Conservation (phyloP, 1,284 basidiomycete genomes). For the Ceratobasidium sp. region DNA sequence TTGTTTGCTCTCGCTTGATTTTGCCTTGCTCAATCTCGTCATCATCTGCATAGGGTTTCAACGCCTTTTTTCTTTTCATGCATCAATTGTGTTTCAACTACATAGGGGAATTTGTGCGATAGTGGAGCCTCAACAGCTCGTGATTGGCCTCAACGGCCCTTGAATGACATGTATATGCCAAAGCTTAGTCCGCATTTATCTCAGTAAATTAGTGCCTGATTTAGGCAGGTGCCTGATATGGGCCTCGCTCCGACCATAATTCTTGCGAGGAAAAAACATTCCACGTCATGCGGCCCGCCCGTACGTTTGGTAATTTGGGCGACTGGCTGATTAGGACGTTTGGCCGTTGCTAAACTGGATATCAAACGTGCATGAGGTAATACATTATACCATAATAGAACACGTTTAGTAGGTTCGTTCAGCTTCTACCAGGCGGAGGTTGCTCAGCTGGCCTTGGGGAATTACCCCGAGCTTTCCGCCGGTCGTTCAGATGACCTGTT, state of each 20-base stretch:
- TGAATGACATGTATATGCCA: constrained; percentile 15
- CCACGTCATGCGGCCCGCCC: constrained; percentile 34
- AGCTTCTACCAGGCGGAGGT: constrained; percentile 2
- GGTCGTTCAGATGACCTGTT: constrained; percentile 40
- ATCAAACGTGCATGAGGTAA: constrained; percentile 35
- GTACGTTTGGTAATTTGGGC: neutral
- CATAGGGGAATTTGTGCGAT: constrained; percentile 44
- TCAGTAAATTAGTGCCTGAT: constrained; percentile 20
- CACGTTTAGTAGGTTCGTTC: neutral
- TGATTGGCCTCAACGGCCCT: constrained; percentile 43
- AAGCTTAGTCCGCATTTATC: neutral
- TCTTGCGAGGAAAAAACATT: constrained; percentile 38
- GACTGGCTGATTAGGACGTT: neutral
- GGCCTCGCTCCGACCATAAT: constrained; percentile 15
- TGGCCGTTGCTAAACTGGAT: constrained; percentile 1
- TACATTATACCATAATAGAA: constrained; percentile 3
- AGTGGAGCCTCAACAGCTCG: constrained; percentile 45
- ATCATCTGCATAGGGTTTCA: constrained; percentile 45
- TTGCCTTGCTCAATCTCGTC: constrained; percentile 20
- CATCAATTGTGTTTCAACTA: constrained; percentile 46
- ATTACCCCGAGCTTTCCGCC: constrained; percentile 42
- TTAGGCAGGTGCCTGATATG: neutral
- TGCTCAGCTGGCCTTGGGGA: constrained; percentile 30
- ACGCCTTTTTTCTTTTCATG: constrained; percentile 43
- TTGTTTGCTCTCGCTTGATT: constrained; percentile 39